These are phyloP conservation scores for Talaromyces sp. DNA, from an alignment of 2,329 filamentous ascomycete species.

Conservation along the genomic window DNA sequence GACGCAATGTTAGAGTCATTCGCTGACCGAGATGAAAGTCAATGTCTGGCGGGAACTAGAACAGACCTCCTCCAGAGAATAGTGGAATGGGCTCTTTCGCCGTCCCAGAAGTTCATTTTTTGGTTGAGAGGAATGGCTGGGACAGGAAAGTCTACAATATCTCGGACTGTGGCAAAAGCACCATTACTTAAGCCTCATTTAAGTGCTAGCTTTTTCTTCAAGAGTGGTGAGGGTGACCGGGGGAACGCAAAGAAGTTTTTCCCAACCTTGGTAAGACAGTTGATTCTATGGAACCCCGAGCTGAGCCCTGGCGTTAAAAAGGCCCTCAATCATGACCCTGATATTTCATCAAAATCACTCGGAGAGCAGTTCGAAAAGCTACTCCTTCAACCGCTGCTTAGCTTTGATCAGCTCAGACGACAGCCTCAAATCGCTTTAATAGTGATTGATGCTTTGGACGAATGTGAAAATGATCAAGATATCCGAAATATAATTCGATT, in stretches of 20 bases:
- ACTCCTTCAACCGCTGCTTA: slow-evolving; percentile 25
- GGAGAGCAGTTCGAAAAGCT: slow-evolving; percentile 29
- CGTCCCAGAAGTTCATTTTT: neutral
- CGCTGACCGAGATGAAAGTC: neutral
- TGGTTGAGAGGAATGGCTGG: slow-evolving; percentile 3
- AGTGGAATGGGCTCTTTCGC: neutral
- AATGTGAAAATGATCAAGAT: slow-evolving; percentile 23
- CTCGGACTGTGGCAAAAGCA: neutral
- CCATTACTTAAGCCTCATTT: neutral
- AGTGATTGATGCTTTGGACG: slow-evolving; percentile 30
- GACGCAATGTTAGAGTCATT: neutral
- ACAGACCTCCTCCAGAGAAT: neutral
- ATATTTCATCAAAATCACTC: too few species aligned
- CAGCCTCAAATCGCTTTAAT: slow-evolving; percentile 11
- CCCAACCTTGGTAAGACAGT: too few species aligned
- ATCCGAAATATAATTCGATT: slow-evolving; percentile 25
- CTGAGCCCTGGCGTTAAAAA: too few species aligned
- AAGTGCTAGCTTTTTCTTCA: neutral
- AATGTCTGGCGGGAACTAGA: neutral
- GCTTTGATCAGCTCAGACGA: neutral
- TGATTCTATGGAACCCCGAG: too few species aligned
- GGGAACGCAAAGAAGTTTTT: too few species aligned
- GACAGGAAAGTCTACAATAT: neutral
- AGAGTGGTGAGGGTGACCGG: neutral
- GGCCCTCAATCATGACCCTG: too few species aligned